Conservation (phyloP, 148 eudicot genomes). For the Persicaria tinctoria region DNA sequence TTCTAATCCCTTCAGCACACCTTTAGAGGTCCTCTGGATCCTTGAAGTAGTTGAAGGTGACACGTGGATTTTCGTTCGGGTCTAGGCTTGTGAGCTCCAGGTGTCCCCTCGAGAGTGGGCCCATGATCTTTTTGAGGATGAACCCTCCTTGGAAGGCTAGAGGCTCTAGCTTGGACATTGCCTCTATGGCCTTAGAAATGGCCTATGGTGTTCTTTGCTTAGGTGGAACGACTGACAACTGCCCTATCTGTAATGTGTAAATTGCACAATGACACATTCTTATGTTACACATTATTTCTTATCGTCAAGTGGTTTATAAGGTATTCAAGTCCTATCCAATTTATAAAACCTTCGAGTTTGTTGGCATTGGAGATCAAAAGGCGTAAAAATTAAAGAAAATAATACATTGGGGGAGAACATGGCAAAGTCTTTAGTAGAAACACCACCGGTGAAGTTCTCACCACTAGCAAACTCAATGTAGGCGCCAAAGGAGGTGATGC, state of each 20-base stretch:
- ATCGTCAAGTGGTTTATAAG: no score
- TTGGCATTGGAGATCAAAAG: no score
- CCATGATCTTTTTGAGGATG: conserved; percentile 70
- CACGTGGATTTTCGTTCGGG: conserved; percentile 60
- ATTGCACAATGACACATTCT: no score
- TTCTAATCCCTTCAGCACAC: conserved; percentile 54
- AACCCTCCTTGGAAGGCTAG: conserved; percentile 71
- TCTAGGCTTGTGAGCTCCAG: conserved; percentile 39
- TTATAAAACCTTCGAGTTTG: no score
- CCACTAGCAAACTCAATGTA: conserved; percentile 68
- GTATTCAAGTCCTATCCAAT: no score
- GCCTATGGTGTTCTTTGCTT: conserved; percentile 84
- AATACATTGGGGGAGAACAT: conserved; percentile 39
- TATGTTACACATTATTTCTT: no score
- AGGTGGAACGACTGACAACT: conserved; percentile 72
- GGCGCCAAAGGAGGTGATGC: conserved; percentile 50
- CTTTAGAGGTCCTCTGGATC: conserved; percentile 55
- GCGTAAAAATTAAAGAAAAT: background rate
- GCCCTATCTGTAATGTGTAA: conserved; percentile 56
- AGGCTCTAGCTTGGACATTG: conserved; percentile 41
- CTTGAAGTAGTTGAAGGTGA: conserved; percentile 84
- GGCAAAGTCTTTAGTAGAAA: conserved; percentile 18
- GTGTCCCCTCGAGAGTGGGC: conserved; percentile 71
- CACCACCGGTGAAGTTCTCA: conserved; percentile 18
- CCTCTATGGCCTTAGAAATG: conserved; percentile 50